phyloP scores from a whole-genome alignment of 2,329 filamentous ascomycete genomes.

The Westerdykella sp. region DNA sequence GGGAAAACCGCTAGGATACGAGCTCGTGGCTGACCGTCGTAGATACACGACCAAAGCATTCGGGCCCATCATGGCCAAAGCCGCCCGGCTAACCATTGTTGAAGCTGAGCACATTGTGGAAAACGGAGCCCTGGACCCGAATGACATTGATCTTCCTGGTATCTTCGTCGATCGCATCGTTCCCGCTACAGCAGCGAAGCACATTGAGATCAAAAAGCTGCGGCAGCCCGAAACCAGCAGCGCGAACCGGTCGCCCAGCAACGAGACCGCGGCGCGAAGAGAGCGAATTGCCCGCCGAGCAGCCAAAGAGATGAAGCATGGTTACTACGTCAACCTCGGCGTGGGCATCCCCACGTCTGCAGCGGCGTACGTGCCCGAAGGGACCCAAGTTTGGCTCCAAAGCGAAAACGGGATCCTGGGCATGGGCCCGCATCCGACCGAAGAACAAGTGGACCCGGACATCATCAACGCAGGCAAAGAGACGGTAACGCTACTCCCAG shows the following conservation, averaged over 20 bases:
- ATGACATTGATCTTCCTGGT: slow-evolving; percentile 77
- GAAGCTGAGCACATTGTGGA: slow-evolving; percentile 94
- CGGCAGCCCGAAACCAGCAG: slow-evolving; percentile 12
- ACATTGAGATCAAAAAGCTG: slow-evolving; percentile 56
- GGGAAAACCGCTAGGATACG: neutral
- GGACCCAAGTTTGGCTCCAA: slow-evolving; percentile 55
- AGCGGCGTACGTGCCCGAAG: slow-evolving; percentile 61
- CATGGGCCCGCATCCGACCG: slow-evolving; percentile 40
- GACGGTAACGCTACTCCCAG: slow-evolving; percentile 76
- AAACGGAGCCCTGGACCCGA: slow-evolving; percentile 75
- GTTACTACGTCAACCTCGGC: slow-evolving; percentile 88
- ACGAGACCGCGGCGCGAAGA: slow-evolving; percentile 38
- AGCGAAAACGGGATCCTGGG: slow-evolving; percentile 48
- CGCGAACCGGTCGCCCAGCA: slow-evolving; percentile 8
- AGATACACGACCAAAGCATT: slow-evolving; percentile 37
- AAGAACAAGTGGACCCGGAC: slow-evolving; percentile 74
- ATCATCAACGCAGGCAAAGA: slow-evolving; percentile 92
- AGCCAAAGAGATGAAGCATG: slow-evolving; percentile 88
- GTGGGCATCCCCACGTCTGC: slow-evolving; percentile 93
- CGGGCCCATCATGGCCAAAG: slow-evolving; percentile 65
- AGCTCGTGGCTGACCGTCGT: neutral
- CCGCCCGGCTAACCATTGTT: slow-evolving; percentile 84
- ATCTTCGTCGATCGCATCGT: slow-evolving; percentile 91
- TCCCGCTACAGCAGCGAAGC: slow-evolving; percentile 69
- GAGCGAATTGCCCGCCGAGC: slow-evolving; percentile 78